phyloP scores from a whole-genome alignment of 108 stramenopile genomes.

The Nitzschia sp. region DNA sequence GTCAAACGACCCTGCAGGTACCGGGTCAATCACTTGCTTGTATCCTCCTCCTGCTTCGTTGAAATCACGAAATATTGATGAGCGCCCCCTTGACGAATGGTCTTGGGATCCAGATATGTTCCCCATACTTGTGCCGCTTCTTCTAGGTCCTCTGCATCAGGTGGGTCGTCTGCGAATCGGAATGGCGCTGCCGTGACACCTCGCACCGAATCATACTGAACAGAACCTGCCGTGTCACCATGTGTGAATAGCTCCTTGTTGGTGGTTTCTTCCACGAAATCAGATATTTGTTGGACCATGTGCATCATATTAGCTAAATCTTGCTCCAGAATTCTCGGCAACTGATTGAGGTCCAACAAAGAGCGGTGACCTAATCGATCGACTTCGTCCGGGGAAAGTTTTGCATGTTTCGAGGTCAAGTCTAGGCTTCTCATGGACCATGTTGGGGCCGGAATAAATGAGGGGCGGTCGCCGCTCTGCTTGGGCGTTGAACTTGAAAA shows the following conservation, averaged over 20 bases:
- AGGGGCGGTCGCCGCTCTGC: no score
- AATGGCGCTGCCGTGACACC: conserved; percentile 5
- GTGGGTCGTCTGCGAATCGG: not conserved
- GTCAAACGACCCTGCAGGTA: no score
- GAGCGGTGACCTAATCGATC: not conserved
- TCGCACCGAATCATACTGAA: conserved; percentile 3
- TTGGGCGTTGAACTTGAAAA: no score
- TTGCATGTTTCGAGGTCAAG: not conserved
- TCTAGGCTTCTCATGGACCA: conserved; percentile 9
- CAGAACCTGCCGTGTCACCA: not conserved
- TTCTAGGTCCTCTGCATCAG: not conserved
- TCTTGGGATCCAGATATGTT: conserved; percentile 2
- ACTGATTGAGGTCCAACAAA: not conserved
- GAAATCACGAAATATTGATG: conserved; percentile 11
- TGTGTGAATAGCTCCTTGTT: not conserved
- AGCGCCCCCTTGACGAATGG: conserved; percentile 16
- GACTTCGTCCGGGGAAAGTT: not conserved
- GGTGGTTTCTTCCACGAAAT: not conserved
- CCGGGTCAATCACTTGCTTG: no score
- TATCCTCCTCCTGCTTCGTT: conserved; percentile 3
- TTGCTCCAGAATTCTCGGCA: not conserved
- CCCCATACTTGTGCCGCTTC: not conserved
- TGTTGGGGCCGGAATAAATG: conserved; percentile 3
- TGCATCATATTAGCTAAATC: conserved; percentile 24
- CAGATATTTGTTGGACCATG: conserved; percentile 12